These are phyloP conservation scores for Leccinum uliginosum DNA, from an alignment of 768 basidiomycete genomes.

Conservation along the genomic window DNA sequence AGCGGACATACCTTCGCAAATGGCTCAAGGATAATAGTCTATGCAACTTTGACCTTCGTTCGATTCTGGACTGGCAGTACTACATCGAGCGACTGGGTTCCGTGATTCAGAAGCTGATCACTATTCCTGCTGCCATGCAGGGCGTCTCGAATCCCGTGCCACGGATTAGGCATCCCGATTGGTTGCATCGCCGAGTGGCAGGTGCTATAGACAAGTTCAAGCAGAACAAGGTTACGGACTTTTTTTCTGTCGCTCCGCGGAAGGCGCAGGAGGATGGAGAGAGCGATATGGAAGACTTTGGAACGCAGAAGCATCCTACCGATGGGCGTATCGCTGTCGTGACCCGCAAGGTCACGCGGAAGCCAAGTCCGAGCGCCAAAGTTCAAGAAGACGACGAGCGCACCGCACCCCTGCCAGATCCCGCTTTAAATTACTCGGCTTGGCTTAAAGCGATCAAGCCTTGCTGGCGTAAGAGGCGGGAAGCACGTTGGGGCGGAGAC, in stretches of 20 bases:
- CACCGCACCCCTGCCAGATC: slow-evolving; percentile 53
- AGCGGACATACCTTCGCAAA: slow-evolving; percentile 84
- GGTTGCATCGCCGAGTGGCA: slow-evolving; percentile 89
- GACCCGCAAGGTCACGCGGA: slow-evolving; percentile 43
- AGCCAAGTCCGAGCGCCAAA: slow-evolving; percentile 40
- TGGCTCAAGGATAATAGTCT: slow-evolving; percentile 96
- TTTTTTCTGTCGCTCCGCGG: slow-evolving; percentile 49
- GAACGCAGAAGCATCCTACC: slow-evolving; percentile 14
- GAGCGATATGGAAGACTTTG: slow-evolving; percentile 65
- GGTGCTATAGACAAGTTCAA: slow-evolving; percentile 94
- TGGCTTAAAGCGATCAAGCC: slow-evolving; percentile 78
- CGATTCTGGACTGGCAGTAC: slow-evolving; percentile 96
- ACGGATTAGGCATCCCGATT: slow-evolving; percentile 93
- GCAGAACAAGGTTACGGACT: slow-evolving; percentile 96
- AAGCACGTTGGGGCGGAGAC: slow-evolving; percentile 41
- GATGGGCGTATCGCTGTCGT: slow-evolving; percentile 50
- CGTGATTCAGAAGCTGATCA: slow-evolving; percentile 98
- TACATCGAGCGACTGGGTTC: slow-evolving; percentile 97
- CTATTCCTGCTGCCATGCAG: slow-evolving; percentile 98
- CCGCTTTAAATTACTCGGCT: slow-evolving; percentile 58
- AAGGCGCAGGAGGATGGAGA: slow-evolving; percentile 11
- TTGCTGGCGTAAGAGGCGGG: slow-evolving; percentile 65
- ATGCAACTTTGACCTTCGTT: slow-evolving; percentile 82
- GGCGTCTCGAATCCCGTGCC: slow-evolving; percentile 96
- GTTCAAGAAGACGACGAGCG: slow-evolving; percentile 24